Percentiles rank a stretch among this genome's conserved stretches.
Evolutionary conservation across 2,329 filamentous ascomycete genomes (phyloP).

Genomic region (Zelopaecilomyces penicillatus): DNA sequence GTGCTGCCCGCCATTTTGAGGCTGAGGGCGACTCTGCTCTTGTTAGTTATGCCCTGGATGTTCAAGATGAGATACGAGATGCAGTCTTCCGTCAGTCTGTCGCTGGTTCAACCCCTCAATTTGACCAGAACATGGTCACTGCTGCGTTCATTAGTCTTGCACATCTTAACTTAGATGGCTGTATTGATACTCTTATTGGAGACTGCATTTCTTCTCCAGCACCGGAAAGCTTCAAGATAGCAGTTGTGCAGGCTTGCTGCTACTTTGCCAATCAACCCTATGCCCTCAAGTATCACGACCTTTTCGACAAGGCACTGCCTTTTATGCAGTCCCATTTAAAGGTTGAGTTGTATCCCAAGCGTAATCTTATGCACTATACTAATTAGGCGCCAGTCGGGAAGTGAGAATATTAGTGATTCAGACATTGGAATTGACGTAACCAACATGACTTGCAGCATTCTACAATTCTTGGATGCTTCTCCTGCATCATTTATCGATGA

Average conservation of each 20-base stretch:
- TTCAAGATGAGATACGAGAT: conserved; percentile 60
- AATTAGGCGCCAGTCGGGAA: conserved; percentile 3
- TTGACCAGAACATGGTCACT: conserved; percentile 58
- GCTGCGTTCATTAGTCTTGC: conserved; percentile 57
- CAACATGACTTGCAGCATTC: conserved; percentile 32
- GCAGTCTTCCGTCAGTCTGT: conserved; percentile 51
- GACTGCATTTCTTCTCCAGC: conserved; percentile 49
- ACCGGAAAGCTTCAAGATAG: conserved; percentile 53
- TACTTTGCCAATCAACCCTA: conserved; percentile 50
- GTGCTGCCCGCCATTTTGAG: conserved; percentile 56
- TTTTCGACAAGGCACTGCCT: conserved; percentile 47
- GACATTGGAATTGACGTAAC: conserved; percentile 4
- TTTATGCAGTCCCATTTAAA: conserved; percentile 51
- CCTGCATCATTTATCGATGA: conserved; percentile 27
- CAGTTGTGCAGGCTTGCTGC: conserved; percentile 53
- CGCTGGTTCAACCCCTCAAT: conserved; percentile 37
- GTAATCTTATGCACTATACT: conserved; percentile 11
- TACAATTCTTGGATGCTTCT: conserved; percentile 49
- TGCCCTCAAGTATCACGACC: conserved; percentile 39
- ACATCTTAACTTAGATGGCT: conserved; percentile 52
- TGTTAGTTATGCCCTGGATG: conserved; percentile 59
- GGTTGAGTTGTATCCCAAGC: conserved; percentile 27
- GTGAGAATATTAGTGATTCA: conserved; percentile 2
- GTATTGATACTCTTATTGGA: conserved; percentile 47
- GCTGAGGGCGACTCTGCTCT: conserved; percentile 54